Evolutionary conservation across 2,329 filamentous ascomycete genomes (phyloP), one percentile per base, ranked within the genome.

Genomic region (Phialophora verrucosa): DNA sequence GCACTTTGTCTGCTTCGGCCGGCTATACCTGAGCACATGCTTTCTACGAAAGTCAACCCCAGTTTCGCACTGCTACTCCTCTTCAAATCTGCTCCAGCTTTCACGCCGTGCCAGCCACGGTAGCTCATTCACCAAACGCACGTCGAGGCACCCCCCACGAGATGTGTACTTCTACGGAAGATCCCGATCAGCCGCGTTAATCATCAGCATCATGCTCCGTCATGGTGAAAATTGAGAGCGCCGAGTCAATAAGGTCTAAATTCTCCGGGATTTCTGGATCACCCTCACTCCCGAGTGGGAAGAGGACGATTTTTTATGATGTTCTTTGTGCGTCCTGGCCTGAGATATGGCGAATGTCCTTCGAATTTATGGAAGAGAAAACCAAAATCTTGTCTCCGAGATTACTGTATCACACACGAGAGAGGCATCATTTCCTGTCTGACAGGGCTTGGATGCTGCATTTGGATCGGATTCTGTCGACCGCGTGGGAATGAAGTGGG

Each of bases 311-410:
- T 96, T 97, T 97, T 96, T 85, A 84, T 85, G 92, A 96, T 89
- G 92, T 93, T 80, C 87, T 97, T 97, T 96, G 91, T 90, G 86
- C 91, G 91, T 85, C 88, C 84, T 76, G 83, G 87, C 86, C 79
- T 77, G 76, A 74, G 76, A 71, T 69, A 75, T 57, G 66, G 67
- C 67, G 67, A 71, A 70, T 70, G 73, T 74, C 75, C 76, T 72
- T 76, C 73, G 62, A 73, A 62, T 54, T 69, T 72, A 65, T 74
- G 75, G 87, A 87, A 88, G 90, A 89, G 91, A 90, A 93, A 83
- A 90, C 83, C 90, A 96, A 97, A 97, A 93, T 95, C 91, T 82
- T 88, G 90, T 96, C 92, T 89, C 84, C 78, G 90, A 91, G 88
- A 91, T 89, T 87, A 89, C 86, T 91, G 92, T 90, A 85, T 83